Conservation (phyloP, 805 yeast species). For the Starmerella tilneyi region DNA sequence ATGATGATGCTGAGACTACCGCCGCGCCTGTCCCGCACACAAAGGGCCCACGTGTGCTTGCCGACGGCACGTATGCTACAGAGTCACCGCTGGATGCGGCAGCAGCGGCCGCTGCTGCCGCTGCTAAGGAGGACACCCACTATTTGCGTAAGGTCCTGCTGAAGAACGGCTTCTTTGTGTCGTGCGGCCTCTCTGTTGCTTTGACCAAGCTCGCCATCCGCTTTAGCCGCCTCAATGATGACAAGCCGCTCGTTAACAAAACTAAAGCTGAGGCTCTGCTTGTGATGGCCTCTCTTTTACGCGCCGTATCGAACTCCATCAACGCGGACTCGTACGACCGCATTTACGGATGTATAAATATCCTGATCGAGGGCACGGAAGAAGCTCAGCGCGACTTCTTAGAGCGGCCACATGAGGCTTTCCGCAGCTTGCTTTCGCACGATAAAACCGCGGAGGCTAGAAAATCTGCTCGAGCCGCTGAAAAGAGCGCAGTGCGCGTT, state of each 20-base stretch:
- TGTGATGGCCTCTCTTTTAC: constrained; percentile 78
- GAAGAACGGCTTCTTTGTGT: constrained; percentile 83
- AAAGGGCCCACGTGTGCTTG: constrained; percentile 62
- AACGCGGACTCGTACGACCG: constrained; percentile 98
- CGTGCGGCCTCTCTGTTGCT: constrained; percentile 77
- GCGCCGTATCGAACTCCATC: constrained; percentile 75
- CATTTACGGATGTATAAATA: constrained; percentile 74
- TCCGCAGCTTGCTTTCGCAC: constrained; percentile 53
- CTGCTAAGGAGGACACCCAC: constrained; percentile 35
- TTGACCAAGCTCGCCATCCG: constrained; percentile 79
- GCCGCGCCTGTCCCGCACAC: constrained; percentile 29
- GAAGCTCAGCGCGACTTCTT: constrained; percentile 57
- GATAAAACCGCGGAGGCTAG: constrained; percentile 32
- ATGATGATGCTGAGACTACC: constrained; percentile 27
- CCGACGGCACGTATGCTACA: constrained; percentile 99
- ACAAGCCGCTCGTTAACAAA: constrained; percentile 49
- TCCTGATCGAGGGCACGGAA: constrained; percentile 49
- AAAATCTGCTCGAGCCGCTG: constrained; percentile 34
- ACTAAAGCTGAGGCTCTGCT: constrained; percentile 90
- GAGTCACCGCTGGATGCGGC: constrained; percentile 63
- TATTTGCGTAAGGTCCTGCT: constrained; percentile 73
- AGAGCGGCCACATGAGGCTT: constrained; percentile 80
- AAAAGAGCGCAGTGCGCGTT: constrained; percentile 40
- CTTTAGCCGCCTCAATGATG: constrained; percentile 32
- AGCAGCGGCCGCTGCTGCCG: constrained; percentile 34